These are phyloP conservation scores for Bidens hawaiensis DNA, from an alignment of 140 eudicot species.

Conservation along the genomic window DNA sequence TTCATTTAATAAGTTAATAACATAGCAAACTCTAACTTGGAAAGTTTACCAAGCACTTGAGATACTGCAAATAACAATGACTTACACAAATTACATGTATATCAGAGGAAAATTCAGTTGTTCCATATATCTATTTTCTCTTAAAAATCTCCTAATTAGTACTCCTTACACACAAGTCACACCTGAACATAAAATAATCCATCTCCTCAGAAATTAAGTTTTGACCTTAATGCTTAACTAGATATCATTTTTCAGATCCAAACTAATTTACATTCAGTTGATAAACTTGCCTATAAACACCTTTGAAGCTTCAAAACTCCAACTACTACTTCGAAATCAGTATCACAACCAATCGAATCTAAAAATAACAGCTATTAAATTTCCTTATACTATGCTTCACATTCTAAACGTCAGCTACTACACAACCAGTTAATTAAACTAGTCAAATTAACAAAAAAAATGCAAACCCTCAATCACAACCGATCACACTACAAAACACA, in stretches of 20 bases:
- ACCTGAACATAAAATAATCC: not conserved
- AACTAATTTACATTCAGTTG: not conserved
- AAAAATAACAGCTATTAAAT: too few species aligned
- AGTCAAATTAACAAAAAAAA: too few species aligned
- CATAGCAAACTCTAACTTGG: conserved; percentile 2
- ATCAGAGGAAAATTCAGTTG: conserved; percentile 3
- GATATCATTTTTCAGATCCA: conserved; percentile 5
- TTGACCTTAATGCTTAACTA: not conserved
- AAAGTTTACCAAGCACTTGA: conserved; percentile 9
- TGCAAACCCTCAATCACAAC: too few species aligned
- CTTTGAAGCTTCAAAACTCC: too few species aligned
- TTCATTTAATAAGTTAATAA: conserved; percentile 3
- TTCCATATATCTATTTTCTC: not conserved
- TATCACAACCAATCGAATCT: too few species aligned
- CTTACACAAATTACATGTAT: conserved; percentile 12
- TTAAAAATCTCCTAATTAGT: not conserved
- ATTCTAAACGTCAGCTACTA: too few species aligned
- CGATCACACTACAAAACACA: too few species aligned
- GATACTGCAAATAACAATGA: not conserved
- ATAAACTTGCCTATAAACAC: too few species aligned
- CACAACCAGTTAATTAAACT: too few species aligned
- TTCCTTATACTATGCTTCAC: too few species aligned
- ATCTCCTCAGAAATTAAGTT: conserved; percentile 11
- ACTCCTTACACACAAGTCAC: conserved; percentile 1
- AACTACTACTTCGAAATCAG: too few species aligned